Evolutionary conservation across 352 stramenopile genomes (phyloP).

Genomic region (Phytophthora pinifolia): DNA sequence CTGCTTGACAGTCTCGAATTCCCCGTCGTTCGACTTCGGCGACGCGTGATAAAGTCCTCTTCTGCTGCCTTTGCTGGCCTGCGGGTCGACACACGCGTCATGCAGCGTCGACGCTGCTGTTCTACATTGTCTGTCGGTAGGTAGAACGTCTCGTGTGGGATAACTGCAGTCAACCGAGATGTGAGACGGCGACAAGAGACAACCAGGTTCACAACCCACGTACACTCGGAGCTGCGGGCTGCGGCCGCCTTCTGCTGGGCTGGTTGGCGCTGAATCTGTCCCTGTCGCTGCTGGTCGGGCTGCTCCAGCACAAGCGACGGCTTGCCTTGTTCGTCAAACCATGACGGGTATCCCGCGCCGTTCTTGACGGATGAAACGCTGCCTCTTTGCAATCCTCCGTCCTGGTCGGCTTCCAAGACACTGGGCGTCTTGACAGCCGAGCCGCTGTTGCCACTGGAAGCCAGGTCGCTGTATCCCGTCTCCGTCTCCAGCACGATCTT

Average conservation of each 20-base stretch:
- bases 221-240: conserved; percentile 25
- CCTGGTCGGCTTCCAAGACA: conserved; percentile 8
- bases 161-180: conserved; percentile 16
- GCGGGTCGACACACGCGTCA: conserved; percentile 18
- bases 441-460: conserved; percentile 6
- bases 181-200: conserved; percentile 9
- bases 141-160: conserved; percentile 26
- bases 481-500: conserved; percentile 19
- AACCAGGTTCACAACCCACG: conserved; percentile 8
- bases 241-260: conserved; percentile 5
- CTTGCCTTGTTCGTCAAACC: conserved; percentile 27
- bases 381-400: conserved; percentile 13
- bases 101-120: conserved; percentile 22
- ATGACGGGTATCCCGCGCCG: conserved; percentile 18
- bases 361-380: conserved; percentile 21
- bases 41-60: conserved; percentile 17
- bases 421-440: conserved; percentile 13
- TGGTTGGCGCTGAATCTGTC: background rate
- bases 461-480: background rate
- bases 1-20: conserved; percentile 28
- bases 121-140: conserved; percentile 24
- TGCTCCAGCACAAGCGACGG: conserved; percentile 9
- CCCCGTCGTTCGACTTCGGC: conserved; percentile 23
- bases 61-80: conserved; percentile 7
- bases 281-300: background rate